Conservation (phyloP, 768 basidiomycete species). For the Gymnopilus dilepis region DNA sequence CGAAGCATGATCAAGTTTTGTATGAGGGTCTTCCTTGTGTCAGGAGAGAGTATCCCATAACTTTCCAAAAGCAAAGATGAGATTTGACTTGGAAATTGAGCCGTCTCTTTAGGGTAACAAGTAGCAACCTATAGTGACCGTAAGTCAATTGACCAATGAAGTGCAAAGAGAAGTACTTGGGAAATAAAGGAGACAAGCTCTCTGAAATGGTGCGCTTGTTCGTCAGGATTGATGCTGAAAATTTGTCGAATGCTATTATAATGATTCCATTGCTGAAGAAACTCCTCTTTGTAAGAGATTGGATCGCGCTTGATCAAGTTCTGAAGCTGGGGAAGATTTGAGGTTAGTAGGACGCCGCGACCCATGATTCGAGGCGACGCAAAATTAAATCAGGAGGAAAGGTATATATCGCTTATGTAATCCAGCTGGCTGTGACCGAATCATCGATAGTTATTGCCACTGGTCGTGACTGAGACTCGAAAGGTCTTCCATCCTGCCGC, state of each 20-base stretch:
- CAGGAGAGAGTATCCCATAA: conserved; percentile 75
- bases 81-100: conserved; percentile 82
- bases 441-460: too few relatives aligned
- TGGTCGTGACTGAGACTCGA: conserved; percentile 3
- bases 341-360: conserved; percentile 79
- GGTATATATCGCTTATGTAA: background rate
- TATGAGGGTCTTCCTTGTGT: conserved; percentile 83
- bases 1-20: conserved; percentile 93
- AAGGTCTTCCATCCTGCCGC: conserved; percentile 25
- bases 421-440: background rate
- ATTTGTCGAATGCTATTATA: conserved; percentile 89
- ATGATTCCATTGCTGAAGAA: conserved; percentile 95
- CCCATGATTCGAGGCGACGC: conserved; percentile 35
- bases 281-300: conserved; percentile 89
- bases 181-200: conserved; percentile 92
- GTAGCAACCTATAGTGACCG: conserved; percentile 66
- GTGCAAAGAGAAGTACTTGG: conserved; percentile 52
- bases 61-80: conserved; percentile 79
- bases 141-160: background rate
- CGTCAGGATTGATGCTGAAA: conserved; percentile 80
- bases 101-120: conserved; percentile 92
- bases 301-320: conserved; percentile 97
- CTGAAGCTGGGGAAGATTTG: conserved; percentile 94
- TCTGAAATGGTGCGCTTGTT: conserved; percentile 83
- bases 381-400: background rate